Percentiles rank a stretch among this genome's conserved stretches.
These are phyloP conservation scores for Ricinus communis DNA, from an alignment of 345 rosid species.

Conservation along the genomic window DNA sequence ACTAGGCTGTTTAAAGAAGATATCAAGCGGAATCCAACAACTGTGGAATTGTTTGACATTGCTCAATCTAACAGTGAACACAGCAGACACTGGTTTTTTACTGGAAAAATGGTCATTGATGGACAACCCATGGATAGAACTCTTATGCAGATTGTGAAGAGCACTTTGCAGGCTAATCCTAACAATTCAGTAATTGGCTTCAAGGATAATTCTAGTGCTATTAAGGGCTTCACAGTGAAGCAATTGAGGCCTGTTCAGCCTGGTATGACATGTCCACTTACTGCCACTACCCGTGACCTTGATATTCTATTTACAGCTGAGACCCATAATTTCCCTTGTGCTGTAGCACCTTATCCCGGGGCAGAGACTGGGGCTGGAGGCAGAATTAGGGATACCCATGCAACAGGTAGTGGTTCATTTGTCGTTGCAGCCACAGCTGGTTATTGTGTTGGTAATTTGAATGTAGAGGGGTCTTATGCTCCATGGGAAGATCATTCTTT, in stretches of 20 bases:
- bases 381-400: slow-evolving; percentile 94
- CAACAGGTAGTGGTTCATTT: slow-evolving; percentile 94
- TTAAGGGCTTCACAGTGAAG: slow-evolving; percentile 71
- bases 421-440: slow-evolving; percentile 88
- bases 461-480: slow-evolving; percentile 72
- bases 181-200: slow-evolving; percentile 90
- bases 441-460: slow-evolving; percentile 85
- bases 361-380: slow-evolving; percentile 99
- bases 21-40: slow-evolving; percentile 76
- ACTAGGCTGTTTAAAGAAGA: slow-evolving; percentile 70
- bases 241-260: slow-evolving; percentile 74
- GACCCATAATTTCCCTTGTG: slow-evolving; percentile 97
- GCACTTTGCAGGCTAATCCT: slow-evolving; percentile 76
- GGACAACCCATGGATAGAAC: slow-evolving; percentile 76
- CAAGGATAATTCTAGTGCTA: slow-evolving; percentile 94
- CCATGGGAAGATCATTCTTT: slow-evolving; percentile 91
- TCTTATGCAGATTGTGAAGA: slow-evolving; percentile 93
- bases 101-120: slow-evolving; percentile 82
- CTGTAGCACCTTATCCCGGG: slow-evolving; percentile 97
- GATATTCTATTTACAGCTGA: slow-evolving; percentile 92
- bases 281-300: slow-evolving; percentile 47
- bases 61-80: slow-evolving; percentile 97
- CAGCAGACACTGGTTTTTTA: slow-evolving; percentile 93
- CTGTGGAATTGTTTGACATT: slow-evolving; percentile 89
- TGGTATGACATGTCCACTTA: slow-evolving; percentile 59